Conservation (phyloP, 208 protist species). For the Trypanosoma vivax region DNA sequence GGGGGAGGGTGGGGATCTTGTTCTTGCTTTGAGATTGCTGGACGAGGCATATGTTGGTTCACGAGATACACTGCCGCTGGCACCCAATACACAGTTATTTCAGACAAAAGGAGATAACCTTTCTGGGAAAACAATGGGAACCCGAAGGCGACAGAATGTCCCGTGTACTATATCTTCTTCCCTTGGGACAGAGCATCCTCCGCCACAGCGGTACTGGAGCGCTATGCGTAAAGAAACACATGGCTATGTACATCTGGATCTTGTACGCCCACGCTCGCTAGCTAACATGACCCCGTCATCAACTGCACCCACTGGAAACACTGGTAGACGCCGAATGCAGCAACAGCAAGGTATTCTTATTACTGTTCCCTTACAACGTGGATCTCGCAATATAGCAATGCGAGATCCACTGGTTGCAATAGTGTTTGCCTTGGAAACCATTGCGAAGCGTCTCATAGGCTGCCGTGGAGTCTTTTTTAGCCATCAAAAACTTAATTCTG, state of each 20-base stretch:
- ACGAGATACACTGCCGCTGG: background rate
- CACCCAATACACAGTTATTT: background rate
- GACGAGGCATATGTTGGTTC: constrained; percentile 9
- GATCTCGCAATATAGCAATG: constrained; percentile 15
- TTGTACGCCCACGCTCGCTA: constrained; percentile 12
- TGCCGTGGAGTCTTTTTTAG: constrained; percentile 14
- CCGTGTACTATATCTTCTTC: background rate
- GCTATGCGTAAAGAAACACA: constrained; percentile 2
- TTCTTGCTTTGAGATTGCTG: constrained; percentile 13
- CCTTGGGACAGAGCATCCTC: background rate
- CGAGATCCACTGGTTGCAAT: constrained; percentile 44
- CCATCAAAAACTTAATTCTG: background rate
- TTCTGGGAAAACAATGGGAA: background rate
- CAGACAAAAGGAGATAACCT: background rate
- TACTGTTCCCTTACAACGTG: constrained; percentile 9
- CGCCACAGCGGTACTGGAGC: constrained; percentile 7
- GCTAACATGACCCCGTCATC: constrained; percentile 6
- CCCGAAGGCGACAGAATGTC: background rate
- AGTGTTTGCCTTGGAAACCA: constrained; percentile 29
- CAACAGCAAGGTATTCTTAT: constrained; percentile 5
- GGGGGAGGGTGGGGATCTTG: constrained; percentile 4
- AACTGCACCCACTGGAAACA: background rate
- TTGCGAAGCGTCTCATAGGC: constrained; percentile 37
- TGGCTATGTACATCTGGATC: constrained; percentile 23
- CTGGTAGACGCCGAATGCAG: background rate